Evolutionary conservation across 2,329 filamentous ascomycete genomes (phyloP).

Genomic region (Pestalotiopsis sp.): DNA sequence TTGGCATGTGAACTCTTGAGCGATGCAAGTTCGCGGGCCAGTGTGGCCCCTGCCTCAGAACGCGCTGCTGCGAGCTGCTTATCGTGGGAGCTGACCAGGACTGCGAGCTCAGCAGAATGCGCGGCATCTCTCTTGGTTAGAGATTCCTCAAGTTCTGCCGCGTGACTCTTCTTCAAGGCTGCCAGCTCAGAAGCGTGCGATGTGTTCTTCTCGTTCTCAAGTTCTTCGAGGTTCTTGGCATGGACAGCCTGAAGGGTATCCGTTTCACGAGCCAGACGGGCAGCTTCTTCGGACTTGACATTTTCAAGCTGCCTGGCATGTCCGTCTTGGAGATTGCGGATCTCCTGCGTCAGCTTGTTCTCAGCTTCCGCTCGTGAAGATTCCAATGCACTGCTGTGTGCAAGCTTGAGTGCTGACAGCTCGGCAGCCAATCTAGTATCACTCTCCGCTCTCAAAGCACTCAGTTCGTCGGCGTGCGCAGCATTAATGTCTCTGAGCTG

Average conservation of each 20-base stretch:
- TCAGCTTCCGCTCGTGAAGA: slow-evolving; percentile 27
- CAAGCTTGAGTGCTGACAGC: slow-evolving; percentile 23
- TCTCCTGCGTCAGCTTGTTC: slow-evolving; percentile 12
- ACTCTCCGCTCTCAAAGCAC: slow-evolving; percentile 12
- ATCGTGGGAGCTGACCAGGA: slow-evolving; percentile 29
- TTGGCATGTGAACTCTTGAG: slow-evolving; percentile 28
- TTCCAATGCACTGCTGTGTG: slow-evolving; percentile 28
- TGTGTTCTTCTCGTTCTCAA: slow-evolving; percentile 25
- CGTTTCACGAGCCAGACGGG: slow-evolving; percentile 21
- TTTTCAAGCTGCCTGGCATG: slow-evolving; percentile 9
- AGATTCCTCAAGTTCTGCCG: slow-evolving; percentile 27
- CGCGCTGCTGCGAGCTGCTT: slow-evolving; percentile 33
- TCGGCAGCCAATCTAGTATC: slow-evolving; percentile 22
- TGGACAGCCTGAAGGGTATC: slow-evolving; percentile 25
- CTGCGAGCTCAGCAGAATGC: slow-evolving; percentile 29
- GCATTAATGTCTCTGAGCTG: slow-evolving; percentile 9
- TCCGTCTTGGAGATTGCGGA: slow-evolving; percentile 1
- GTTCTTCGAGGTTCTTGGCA: slow-evolving; percentile 25
- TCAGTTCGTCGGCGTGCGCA: slow-evolving; percentile 7
- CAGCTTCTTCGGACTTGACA: slow-evolving; percentile 15
- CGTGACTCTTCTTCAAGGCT: slow-evolving; percentile 26
- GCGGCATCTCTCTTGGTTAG: slow-evolving; percentile 28
- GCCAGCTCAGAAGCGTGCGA: slow-evolving; percentile 21
- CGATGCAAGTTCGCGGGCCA: slow-evolving; percentile 22
- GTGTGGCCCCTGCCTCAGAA: slow-evolving; percentile 25